Base-by-base conservation (phyloP, 2,329 filamentous ascomycete species). In the Hymenoscyphus scutula region DNA sequence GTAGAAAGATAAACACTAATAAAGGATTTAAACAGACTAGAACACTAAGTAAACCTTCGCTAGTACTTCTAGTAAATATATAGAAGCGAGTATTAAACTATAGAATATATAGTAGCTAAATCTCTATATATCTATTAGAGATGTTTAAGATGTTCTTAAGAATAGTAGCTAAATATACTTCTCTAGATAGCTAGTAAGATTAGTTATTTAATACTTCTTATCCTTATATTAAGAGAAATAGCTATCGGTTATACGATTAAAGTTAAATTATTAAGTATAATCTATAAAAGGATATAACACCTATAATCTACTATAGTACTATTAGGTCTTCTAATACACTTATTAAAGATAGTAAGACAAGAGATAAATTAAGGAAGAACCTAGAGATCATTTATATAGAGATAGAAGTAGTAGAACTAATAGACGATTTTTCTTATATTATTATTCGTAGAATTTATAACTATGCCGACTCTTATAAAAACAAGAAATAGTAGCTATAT, bases 401-500 rank as follows among this genome's bases (percentile, higher is more conserved):
- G n/a, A n/a, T n/a, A n/a, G n/a, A n/a, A n/a, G n/a, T n/a, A n/a
- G n/a, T n/a, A n/a, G n/a, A n/a, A n/a, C n/a, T n/a, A n/a, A n/a
- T n/a, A n/a, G n/a, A n/a, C n/a, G n/a, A n/a, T n/a, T n/a, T n/a
- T n/a, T n/a, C n/a, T n/a, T n/a, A n/a, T n/a, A n/a, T n/a, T n/a
- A n/a, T n/a, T n/a, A n/a, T n/a, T n/a, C 59, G 66, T 32, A 64
- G 66, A 13, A 66, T 68, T 41, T 66, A 61, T 51, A 62, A 68
- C 32, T 68, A 66, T 53, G 53, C 62, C 2, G 64, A 66, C 59
- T 66, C 64, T 2, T 62, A 66, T 37, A 64, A 62, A 27, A 60
- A 62, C 27, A 59, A 62, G 48, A 6, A 29, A 3, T 66, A 62
- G 62, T 62, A 66, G n/a, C 5, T 2, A 2, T 66, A 66, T 53